Evolutionary conservation across 345 rosid genomes (phyloP).

Genomic region (Linum usitatissimum): DNA sequence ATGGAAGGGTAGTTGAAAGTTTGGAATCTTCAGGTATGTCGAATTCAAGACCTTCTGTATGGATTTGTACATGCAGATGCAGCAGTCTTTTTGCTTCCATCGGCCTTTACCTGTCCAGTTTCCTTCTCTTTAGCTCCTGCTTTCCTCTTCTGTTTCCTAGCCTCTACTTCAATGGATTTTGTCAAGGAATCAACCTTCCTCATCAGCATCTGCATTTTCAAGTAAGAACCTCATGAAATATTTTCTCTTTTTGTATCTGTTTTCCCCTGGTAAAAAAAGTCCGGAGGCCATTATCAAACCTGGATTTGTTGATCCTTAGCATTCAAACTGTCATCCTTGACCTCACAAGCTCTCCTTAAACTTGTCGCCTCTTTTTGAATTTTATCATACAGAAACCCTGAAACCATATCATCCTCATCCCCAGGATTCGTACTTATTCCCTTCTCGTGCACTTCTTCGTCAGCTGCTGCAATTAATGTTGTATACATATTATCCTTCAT

Average conservation of each 20-base stretch:
- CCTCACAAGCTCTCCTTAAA: slow-evolving; percentile 57
- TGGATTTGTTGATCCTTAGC: slow-evolving; percentile 69
- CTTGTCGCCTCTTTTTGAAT: slow-evolving; percentile 72
- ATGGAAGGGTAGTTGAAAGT: too few species aligned
- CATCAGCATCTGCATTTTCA: slow-evolving; percentile 43
- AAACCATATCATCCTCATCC: slow-evolving; percentile 55
- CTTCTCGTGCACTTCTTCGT: slow-evolving; percentile 24
- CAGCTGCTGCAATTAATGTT: slow-evolving; percentile 9
- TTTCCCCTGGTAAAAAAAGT: background rate
- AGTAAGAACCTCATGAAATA: slow-evolving; percentile 9
- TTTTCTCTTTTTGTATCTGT: background rate
- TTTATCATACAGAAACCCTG: slow-evolving; percentile 80
- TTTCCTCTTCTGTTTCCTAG: slow-evolving; percentile 70
- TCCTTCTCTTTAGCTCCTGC: slow-evolving; percentile 61
- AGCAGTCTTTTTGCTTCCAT: slow-evolving; percentile 24
- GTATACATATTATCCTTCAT: slow-evolving; percentile 12
- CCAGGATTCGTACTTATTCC: slow-evolving; percentile 13
- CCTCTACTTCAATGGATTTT: slow-evolving; percentile 66
- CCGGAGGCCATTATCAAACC: slow-evolving; percentile 27
- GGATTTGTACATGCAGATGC: slow-evolving; percentile 14
- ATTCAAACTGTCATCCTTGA: slow-evolving; percentile 43
- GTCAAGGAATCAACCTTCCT: slow-evolving; percentile 74
- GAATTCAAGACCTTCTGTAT: slow-evolving; percentile 20
- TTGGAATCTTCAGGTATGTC: background rate
- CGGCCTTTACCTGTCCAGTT: slow-evolving; percentile 22